Conservation (phyloP, 2,329 filamentous ascomycete genomes). For the Ceratocystis cacaofunesta region DNA sequence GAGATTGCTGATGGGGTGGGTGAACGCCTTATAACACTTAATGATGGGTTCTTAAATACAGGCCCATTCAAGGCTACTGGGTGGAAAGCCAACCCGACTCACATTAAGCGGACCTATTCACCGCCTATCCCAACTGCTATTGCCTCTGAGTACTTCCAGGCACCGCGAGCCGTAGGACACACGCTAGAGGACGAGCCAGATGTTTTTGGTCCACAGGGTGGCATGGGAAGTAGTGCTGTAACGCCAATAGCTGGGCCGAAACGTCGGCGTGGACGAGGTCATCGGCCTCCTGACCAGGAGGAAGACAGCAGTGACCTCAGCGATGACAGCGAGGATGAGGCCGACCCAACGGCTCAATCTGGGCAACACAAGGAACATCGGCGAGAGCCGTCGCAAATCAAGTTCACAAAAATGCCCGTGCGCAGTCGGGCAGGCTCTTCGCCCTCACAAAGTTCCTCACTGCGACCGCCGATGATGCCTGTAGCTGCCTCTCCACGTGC, state of each 20-base stretch:
- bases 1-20: conserved; percentile 72
- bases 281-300: conserved; percentile 54
- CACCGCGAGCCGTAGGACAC: conserved; percentile 46
- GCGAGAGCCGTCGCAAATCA: conserved; percentile 72
- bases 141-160: conserved; percentile 70
- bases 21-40: conserved; percentile 68
- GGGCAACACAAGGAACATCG: conserved; percentile 31
- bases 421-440: conserved; percentile 77
- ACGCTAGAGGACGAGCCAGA: conserved; percentile 57
- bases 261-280: conserved; percentile 48
- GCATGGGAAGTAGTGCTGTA: conserved; percentile 50
- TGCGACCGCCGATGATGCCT: conserved; percentile 37
- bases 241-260: conserved; percentile 54
- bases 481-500: conserved; percentile 32
- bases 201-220: conserved; percentile 56
- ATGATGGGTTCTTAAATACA: conserved; percentile 64
- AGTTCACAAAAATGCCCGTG: conserved; percentile 91
- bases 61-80: conserved; percentile 70
- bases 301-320: conserved; percentile 75
- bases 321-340: conserved; percentile 70
- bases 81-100: conserved; percentile 58
- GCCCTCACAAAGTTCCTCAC: conserved; percentile 54
- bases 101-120: conserved; percentile 71
- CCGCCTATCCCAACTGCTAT: conserved; percentile 73
- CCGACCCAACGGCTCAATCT: conserved; percentile 40